Evolutionary conservation across 306 rosid species (phyloP), one percentile per base, ranked within the genome.

Genomic region (Corylus heterophylla): DNA sequence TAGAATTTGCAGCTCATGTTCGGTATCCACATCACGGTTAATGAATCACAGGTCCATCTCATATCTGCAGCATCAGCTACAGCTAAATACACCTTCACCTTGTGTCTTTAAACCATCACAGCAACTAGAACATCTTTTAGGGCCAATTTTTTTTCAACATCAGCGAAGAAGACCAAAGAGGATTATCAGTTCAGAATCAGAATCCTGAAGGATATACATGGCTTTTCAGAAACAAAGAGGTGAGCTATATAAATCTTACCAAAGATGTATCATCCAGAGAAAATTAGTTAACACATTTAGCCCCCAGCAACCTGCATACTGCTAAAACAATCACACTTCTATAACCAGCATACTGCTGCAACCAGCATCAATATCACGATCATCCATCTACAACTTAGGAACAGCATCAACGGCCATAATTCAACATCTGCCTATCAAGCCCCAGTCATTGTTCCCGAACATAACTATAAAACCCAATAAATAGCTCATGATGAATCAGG

Each of bases 401-500:
- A 89, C 96, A 84, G 97, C 88, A 85, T 76, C 92, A 78, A 91
- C 89, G 79, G 89, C 97, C 70, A 84, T 81, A 71, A 82, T 76
- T 76, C 92, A 89, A 85, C 93, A 79, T 59, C 87, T 87, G 79
- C 91, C 88, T 81, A 89, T 83, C 89, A 80, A 74, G 89, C 90
- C 87, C 87, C 75, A 83, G 69, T 68, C 90, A 88, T 83, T 89
- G 87, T 80, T 80, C 92, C 84, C 89, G 88, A 86, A 81, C 92
- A 85, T 69, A 91, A 83, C 98, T 91, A 93, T 93, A 93, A 93
- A 89, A 87, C 90, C 93, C 93, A 89, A 89, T 80, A 89, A 89
- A 89, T 88, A 74, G 73, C 85, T 88, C 79, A 83, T 52, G 71
- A 86, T 86, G 78, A 88, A 84, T 84, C 82, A 84, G 81, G 76